Percentiles rank a stretch among this genome's conserved stretches.
These are phyloP conservation scores for Leptographium galeiforme DNA, from an alignment of 2,329 filamentous ascomycete genomes.

Conservation along the genomic window DNA sequence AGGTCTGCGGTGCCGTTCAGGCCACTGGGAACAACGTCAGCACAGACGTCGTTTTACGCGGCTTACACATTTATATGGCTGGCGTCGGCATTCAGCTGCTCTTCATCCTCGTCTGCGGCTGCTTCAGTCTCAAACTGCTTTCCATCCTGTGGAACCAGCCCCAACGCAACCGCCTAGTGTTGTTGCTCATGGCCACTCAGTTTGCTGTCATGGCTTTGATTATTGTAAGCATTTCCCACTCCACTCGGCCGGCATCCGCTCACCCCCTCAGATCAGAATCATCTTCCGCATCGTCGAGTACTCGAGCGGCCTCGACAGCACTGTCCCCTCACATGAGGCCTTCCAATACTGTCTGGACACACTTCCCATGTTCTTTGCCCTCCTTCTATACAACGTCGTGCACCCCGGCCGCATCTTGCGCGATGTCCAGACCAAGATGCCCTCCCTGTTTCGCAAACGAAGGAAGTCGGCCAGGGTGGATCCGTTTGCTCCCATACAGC, in stretches of 20 bases:
- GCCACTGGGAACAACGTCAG: conserved; percentile 3
- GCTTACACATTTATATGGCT: conserved; percentile 7
- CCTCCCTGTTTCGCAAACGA: conserved; percentile 7
- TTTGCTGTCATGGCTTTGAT: conserved; percentile 5
- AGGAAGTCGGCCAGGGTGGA: background rate
- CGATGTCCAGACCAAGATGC: conserved; percentile 32
- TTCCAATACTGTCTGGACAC: conserved; percentile 37
- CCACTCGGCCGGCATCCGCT: conserved; percentile 18
- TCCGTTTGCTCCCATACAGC: background rate
- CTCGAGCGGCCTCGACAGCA: conserved; percentile 25
- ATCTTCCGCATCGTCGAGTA: conserved; percentile 48
- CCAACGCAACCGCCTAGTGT: background rate
- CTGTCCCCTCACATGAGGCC: conserved; percentile 27
- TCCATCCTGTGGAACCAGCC: conserved; percentile 14
- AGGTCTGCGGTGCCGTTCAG: conserved; percentile 24
- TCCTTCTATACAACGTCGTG: conserved; percentile 25
- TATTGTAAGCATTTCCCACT: conserved; percentile 7
- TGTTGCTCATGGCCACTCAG: background rate
- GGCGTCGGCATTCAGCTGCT: conserved; percentile 7
- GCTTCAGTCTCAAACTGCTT: conserved; percentile 19
- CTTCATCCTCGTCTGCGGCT: conserved; percentile 23
- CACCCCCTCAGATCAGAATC: conserved; percentile 32
- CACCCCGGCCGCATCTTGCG: conserved; percentile 34
- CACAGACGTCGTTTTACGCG: background rate
- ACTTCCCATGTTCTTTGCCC: conserved; percentile 38